Percentiles rank a stretch among this genome's conserved stretches.
Conservation (phyloP, 2,329 filamentous ascomycete genomes). For the Aspergillus ustus region DNA sequence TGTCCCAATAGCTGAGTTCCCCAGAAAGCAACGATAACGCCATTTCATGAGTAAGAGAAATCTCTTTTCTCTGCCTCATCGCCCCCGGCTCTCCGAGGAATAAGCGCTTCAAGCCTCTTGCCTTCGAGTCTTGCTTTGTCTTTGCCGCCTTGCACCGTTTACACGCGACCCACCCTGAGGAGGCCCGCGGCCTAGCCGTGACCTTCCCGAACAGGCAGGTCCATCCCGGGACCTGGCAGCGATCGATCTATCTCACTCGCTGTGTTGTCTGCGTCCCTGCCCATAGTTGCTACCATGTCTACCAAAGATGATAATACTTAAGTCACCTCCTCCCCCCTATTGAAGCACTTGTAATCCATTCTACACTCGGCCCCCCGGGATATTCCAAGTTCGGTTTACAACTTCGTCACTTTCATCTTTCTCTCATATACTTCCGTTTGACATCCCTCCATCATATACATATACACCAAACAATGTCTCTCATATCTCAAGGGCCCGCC, state of each 20-base stretch:
- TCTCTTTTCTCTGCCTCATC: not conserved
- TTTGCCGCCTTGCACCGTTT: not conserved
- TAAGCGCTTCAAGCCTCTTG: not conserved
- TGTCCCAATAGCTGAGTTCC: not conserved
- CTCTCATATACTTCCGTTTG: not conserved
- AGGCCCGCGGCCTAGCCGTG: not conserved
- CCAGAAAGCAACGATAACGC: not conserved
- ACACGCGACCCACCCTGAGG: slow-evolving; percentile 10
- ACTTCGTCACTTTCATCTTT: not conserved
- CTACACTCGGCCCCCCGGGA: not conserved
- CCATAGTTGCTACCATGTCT: not conserved
- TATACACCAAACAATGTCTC: slow-evolving; percentile 16
- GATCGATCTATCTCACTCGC: slow-evolving; percentile 1
- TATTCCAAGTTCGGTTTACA: not conserved
- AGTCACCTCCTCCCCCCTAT: not conserved
- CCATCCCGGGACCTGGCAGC: slow-evolving; percentile 24
- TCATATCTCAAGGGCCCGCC: slow-evolving; percentile 19
- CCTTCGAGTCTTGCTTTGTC: not conserved
- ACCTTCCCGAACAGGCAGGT: slow-evolving; percentile 34
- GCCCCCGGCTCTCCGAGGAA: not conserved
- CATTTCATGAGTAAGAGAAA: not conserved
- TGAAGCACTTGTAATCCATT: not conserved
- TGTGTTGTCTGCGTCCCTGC: not conserved
- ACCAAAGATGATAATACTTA: not conserved
- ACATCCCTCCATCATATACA: not conserved